Evolutionary conservation across 2,329 filamentous ascomycete species (phyloP).

Genomic region (Diaporthe sp.): DNA sequence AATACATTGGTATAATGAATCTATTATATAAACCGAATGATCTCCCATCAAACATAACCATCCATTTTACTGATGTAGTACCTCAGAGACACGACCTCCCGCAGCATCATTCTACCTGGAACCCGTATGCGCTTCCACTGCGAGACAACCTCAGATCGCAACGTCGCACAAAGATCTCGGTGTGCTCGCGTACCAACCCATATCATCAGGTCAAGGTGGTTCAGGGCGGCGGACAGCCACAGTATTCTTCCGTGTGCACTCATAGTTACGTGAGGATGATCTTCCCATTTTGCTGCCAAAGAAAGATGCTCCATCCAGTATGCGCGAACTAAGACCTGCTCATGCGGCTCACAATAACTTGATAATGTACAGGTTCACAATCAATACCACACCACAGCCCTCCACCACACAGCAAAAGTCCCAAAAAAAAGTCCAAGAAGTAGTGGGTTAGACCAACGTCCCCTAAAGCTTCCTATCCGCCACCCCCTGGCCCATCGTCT

Average conservation of each 20-base stretch:
- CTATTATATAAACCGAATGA: slow-evolving; percentile 22
- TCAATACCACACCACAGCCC: neutral
- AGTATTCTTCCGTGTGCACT: neutral
- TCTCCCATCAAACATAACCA: neutral
- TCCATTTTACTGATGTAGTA: neutral
- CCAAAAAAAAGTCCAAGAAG: slow-evolving; percentile 12
- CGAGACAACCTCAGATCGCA: slow-evolving; percentile 22
- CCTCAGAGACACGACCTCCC: slow-evolving; percentile 11
- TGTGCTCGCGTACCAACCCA: neutral
- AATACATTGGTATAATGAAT: neutral
- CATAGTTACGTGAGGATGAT: neutral
- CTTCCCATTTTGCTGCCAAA: neutral
- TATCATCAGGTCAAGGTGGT: neutral
- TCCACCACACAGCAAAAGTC: neutral
- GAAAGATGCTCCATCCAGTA: slow-evolving; percentile 3
- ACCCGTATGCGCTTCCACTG: slow-evolving; percentile 26
- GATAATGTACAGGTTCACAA: neutral
- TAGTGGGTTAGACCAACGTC: slow-evolving; percentile 30
- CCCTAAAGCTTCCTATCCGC: slow-evolving; percentile 32
- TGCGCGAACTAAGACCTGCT: neutral
- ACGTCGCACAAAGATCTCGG: slow-evolving; percentile 10
- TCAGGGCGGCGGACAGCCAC: neutral
- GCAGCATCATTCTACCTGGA: slow-evolving; percentile 2
- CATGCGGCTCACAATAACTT: neutral
- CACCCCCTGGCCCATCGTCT: neutral